These are phyloP conservation scores for Zymoseptoria passerinii DNA, from an alignment of 2,329 filamentous ascomycete genomes.

Conservation along the genomic window DNA sequence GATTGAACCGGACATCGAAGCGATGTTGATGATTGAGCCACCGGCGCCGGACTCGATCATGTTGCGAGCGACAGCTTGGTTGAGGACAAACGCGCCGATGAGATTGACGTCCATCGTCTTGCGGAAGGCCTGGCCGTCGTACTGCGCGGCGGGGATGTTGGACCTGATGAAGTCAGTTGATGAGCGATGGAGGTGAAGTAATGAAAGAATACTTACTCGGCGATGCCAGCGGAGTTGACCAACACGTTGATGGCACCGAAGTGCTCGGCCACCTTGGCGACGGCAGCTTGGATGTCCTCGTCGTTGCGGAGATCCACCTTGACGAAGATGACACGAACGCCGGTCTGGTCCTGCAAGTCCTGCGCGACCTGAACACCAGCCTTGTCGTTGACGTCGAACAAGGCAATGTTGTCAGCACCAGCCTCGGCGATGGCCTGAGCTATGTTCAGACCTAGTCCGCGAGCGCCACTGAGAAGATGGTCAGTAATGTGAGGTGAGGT, in stretches of 20 bases:
- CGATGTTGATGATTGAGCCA: constrained; percentile 66
- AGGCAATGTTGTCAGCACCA: constrained; percentile 63
- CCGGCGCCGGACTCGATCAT: constrained; percentile 67
- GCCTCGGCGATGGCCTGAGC: constrained; percentile 68
- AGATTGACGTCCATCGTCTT: constrained; percentile 76
- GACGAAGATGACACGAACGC: constrained; percentile 66
- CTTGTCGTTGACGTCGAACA: constrained; percentile 70
- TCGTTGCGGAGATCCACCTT: constrained; percentile 70
- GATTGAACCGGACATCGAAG: constrained; percentile 49
- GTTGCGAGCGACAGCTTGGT: constrained; percentile 45
- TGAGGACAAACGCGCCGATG: constrained; percentile 68
- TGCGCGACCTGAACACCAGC: constrained; percentile 62
- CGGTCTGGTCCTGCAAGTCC: constrained; percentile 63
- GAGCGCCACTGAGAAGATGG: constrained; percentile 51
- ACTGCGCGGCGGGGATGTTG: constrained; percentile 73
- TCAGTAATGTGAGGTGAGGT: constrained; percentile 20
- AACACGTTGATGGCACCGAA: constrained; percentile 65
- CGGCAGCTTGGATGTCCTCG: constrained; percentile 59
- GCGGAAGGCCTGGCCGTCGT: constrained; percentile 68
- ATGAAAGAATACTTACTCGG: constrained; percentile 46
- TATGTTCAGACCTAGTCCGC: constrained; percentile 72
- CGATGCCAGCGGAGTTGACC: constrained; percentile 74
- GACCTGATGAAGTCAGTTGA: constrained; percentile 41
- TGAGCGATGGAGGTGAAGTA: not conserved
- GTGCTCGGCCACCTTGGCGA: constrained; percentile 56